A percentile compares a stretch with the other conserved stretches of the same genome.
These are phyloP conservation scores for Psophocarpus tetragonolobus DNA, from an alignment of 306 rosid genomes.

Conservation along the genomic window DNA sequence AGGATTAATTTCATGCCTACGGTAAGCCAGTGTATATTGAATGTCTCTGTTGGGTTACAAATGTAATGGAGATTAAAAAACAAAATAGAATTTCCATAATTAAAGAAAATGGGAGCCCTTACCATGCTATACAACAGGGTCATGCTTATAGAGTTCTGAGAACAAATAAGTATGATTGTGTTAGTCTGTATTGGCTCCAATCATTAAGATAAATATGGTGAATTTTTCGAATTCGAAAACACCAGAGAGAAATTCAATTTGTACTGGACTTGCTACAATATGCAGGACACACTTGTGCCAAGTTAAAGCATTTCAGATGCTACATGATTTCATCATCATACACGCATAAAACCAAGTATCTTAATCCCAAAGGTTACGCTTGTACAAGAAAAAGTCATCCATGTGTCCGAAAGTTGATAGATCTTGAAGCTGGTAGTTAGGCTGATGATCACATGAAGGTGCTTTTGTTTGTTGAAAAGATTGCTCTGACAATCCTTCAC, in stretches of 20 bases:
- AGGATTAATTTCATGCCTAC: conserved; percentile 19
- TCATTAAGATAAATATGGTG: conserved; percentile 34
- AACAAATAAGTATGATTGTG: conserved; percentile 35
- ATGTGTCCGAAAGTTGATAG: conserved; percentile 52
- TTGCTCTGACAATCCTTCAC: conserved; percentile 52
- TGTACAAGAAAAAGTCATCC: conserved; percentile 82
- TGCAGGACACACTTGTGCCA: conserved; percentile 39
- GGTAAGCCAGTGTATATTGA: conserved; percentile 52
- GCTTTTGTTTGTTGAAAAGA: conserved; percentile 43
- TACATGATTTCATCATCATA: conserved; percentile 45
- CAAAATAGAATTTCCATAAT: conserved; percentile 18
- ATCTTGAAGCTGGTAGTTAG: conserved; percentile 52
- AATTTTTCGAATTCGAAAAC: conserved; percentile 42
- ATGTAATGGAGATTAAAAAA: conserved; percentile 23
- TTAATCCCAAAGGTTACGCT: conserved; percentile 65
- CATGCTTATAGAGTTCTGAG: conserved; percentile 36
- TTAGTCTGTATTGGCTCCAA: conserved; percentile 34
- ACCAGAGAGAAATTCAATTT: conserved; percentile 55
- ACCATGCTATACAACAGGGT: conserved; percentile 35
- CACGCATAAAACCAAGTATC: conserved; percentile 59
- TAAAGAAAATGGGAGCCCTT: conserved; percentile 38
- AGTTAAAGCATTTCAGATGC: conserved; percentile 44
- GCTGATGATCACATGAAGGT: conserved; percentile 36
- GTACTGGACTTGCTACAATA: conserved; percentile 45
- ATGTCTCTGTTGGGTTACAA: conserved; percentile 36